phyloP scores from a whole-genome alignment of 495 filamentous ascomycete genomes.

The Trichocladium uniseriatum region DNA sequence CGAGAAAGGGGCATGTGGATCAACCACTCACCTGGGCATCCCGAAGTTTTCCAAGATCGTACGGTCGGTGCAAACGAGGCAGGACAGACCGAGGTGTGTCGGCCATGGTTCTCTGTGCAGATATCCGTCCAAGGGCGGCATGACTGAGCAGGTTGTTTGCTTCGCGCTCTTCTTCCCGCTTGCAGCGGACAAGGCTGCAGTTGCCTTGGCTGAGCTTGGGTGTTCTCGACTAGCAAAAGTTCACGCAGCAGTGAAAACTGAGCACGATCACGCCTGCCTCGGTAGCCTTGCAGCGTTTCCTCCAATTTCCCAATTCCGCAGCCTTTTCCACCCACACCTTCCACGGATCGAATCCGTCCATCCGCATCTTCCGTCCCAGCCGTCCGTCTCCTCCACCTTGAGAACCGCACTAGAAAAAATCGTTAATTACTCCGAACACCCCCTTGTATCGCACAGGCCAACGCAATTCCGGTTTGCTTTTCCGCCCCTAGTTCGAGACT shows the following conservation, averaged over 20 bases:
- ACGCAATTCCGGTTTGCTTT: conserved; percentile 15
- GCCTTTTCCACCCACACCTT: neutral
- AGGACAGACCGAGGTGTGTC: too few relatives aligned
- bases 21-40: too few relatives aligned
- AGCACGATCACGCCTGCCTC: neutral
- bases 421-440: conserved; percentile 13
- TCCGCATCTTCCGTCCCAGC: conserved; percentile 1
- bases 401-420: conserved; percentile 5
- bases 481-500: neutral
- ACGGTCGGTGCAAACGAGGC: too few relatives aligned
- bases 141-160: too few relatives aligned
- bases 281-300: conserved; percentile 23
- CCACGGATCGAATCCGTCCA: neutral
- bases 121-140: too few relatives aligned
- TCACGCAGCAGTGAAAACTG: neutral
- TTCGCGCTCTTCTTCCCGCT: too few relatives aligned
- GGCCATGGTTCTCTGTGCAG: too few relatives aligned
- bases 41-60: too few relatives aligned
- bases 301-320: conserved; percentile 3
- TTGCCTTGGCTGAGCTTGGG: conserved; percentile 12
- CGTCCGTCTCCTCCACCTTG: conserved; percentile 6
- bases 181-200: too few relatives aligned
- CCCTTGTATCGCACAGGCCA: conserved; percentile 8
- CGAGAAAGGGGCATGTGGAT: too few relatives aligned
- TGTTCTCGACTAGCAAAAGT: conserved; percentile 11